Evolutionary conservation across 805 yeast genomes (phyloP).

Genomic region (Candida silvatica): DNA sequence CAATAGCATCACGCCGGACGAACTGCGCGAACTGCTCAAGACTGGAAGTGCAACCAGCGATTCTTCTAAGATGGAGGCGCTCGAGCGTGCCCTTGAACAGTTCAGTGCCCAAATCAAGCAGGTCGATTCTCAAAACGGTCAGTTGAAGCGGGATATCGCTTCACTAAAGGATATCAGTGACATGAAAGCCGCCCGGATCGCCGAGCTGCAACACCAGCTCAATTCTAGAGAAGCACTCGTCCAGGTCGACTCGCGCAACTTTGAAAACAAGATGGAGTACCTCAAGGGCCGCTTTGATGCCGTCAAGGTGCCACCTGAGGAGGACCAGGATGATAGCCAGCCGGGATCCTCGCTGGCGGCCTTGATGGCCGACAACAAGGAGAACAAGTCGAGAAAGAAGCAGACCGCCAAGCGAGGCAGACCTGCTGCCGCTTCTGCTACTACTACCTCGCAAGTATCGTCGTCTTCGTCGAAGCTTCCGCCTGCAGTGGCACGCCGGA

Average conservation of each 20-base stretch:
- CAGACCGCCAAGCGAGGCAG: not conserved
- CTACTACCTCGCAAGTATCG: too few species aligned
- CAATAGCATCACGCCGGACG: not conserved
- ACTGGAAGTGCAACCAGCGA: slow-evolving; percentile 5
- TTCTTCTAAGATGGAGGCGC: slow-evolving; percentile 38
- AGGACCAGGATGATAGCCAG: slow-evolving; percentile 4
- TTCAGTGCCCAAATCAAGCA: slow-evolving; percentile 52
- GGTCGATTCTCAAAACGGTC: slow-evolving; percentile 51
- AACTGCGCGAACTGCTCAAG: not conserved
- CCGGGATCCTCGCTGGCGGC: too few species aligned
- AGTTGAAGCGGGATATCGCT: slow-evolving; percentile 46
- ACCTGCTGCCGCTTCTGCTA: too few species aligned
- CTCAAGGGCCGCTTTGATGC: slow-evolving; percentile 19
- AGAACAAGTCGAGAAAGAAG: slow-evolving; percentile 1
- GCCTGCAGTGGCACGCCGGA: slow-evolving; percentile 3
- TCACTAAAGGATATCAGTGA: slow-evolving; percentile 49
- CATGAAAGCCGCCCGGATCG: slow-evolving; percentile 47
- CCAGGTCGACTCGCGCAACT: slow-evolving; percentile 37
- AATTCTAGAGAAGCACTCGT: slow-evolving; percentile 42
- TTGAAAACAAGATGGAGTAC: slow-evolving; percentile 33
- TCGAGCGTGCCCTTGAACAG: slow-evolving; percentile 51
- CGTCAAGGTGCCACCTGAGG: slow-evolving; percentile 12
- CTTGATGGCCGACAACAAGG: not conserved
- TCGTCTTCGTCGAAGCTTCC: not conserved
- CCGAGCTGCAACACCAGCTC: slow-evolving; percentile 40